phyloP scores from a whole-genome alignment of 768 basidiomycete species.

The Leccinum boreale region DNA sequence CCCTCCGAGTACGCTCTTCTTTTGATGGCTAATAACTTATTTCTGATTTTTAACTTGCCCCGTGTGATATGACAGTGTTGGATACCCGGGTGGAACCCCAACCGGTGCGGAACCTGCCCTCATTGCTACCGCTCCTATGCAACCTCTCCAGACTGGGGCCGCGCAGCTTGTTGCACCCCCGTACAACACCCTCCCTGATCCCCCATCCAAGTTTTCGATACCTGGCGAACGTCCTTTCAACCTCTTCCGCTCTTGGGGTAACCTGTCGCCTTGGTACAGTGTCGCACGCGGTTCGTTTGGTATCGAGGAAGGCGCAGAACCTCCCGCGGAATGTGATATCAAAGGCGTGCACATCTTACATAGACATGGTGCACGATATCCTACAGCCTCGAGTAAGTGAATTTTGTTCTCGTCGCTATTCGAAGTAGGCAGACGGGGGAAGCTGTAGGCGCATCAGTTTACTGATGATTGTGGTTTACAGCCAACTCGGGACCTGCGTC shows the following conservation, averaged over 20 bases:
- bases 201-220: background rate
- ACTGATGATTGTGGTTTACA: constrained; percentile 24
- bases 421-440: background rate
- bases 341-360: constrained; percentile 79
- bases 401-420: background rate
- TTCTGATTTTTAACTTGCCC: background rate
- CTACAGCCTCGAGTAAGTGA: constrained; percentile 59
- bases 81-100: constrained; percentile 73
- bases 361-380: constrained; percentile 77
- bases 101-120: constrained; percentile 77
- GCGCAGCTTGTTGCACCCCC: constrained; percentile 59
- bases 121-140: constrained; percentile 71
- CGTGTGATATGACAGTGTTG: constrained; percentile 39
- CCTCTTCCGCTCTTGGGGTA: constrained; percentile 78
- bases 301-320: constrained; percentile 64
- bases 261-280: constrained; percentile 84
- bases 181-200: constrained; percentile 21
- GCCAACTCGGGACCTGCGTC: constrained; percentile 58
- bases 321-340: constrained; percentile 66
- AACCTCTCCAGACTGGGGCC: constrained; percentile 72
- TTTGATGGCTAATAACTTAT: background rate
- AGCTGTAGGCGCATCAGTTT: background rate
- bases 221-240: constrained; percentile 46
- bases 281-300: constrained; percentile 65
- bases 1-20: constrained; percentile 46